These are phyloP conservation scores for Circinella minor DNA, from an alignment of 371 early-diverging fungal species.

Conservation along the genomic window DNA sequence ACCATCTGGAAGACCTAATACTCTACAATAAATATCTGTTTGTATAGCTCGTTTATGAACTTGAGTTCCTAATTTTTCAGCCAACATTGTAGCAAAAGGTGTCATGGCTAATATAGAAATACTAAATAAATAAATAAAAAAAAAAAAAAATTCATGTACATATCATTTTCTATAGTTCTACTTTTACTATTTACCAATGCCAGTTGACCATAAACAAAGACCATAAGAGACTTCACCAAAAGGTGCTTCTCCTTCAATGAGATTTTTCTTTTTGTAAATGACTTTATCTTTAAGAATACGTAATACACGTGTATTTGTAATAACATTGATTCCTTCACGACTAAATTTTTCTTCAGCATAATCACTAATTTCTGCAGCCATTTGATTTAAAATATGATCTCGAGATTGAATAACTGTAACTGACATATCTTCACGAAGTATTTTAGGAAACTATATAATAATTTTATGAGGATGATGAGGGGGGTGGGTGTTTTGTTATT, in stretches of 20 bases:
- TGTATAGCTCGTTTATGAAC: slow-evolving; percentile 66
- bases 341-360: slow-evolving; percentile 75
- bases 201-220: slow-evolving; percentile 86
- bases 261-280: slow-evolving; percentile 31
- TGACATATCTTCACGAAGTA: slow-evolving; percentile 66
- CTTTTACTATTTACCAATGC: slow-evolving; percentile 56
- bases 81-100: slow-evolving; percentile 58
- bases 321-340: slow-evolving; percentile 71
- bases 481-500: not conserved
- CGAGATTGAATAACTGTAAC: slow-evolving; percentile 74
- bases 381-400: slow-evolving; percentile 81
- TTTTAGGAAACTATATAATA: slow-evolving; percentile 55
- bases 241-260: slow-evolving; percentile 16
- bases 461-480: no score
- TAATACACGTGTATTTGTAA: slow-evolving; percentile 73
- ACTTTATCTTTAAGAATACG: slow-evolving; percentile 50
- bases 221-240: slow-evolving; percentile 64
- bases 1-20: slow-evolving; percentile 63
- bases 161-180: slow-evolving; percentile 18
- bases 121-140: no score
- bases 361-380: slow-evolving; percentile 72
- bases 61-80: slow-evolving; percentile 55
- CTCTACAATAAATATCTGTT: slow-evolving; percentile 72
- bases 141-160: not conserved
- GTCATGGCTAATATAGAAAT: no score